These are phyloP conservation scores for Eucalyptus regnans DNA, from an alignment of 345 rosid genomes.

Conservation along the genomic window DNA sequence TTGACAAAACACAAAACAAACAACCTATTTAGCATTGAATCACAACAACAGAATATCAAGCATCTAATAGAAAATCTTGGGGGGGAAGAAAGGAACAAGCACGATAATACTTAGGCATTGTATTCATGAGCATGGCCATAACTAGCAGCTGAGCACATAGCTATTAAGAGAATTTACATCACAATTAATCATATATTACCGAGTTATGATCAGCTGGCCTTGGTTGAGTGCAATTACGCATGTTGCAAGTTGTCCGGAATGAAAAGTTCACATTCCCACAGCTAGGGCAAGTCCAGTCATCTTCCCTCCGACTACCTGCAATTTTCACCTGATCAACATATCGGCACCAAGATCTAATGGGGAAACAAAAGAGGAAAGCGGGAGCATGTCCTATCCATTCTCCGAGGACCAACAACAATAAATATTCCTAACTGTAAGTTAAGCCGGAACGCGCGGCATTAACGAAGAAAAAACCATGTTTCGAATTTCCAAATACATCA, in stretches of 20 bases:
- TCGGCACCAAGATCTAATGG: neutral
- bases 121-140: neutral
- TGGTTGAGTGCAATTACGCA: slow-evolving; percentile 98
- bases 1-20: neutral
- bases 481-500: neutral
- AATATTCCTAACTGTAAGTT: neutral
- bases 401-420: neutral
- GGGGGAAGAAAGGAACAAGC: neutral
- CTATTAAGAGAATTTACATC: neutral
- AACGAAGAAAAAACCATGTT: neutral
- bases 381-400: neutral
- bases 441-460: neutral
- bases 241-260: slow-evolving; percentile 92
- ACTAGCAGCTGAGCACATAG: neutral
- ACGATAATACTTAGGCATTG: neutral
- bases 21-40: neutral
- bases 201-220: slow-evolving; percentile 90
- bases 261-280: slow-evolving; percentile 93
- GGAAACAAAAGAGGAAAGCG: neutral
- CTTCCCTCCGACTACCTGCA: slow-evolving; percentile 85
- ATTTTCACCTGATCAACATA: neutral
- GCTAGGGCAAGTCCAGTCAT: slow-evolving; percentile 94
- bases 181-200: slow-evolving; percentile 48
- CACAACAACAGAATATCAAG: neutral
- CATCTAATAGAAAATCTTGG: neutral